Base-by-base conservation (phyloP, 495 filamentous ascomycete species). In the Parmelia sp. region DNA sequence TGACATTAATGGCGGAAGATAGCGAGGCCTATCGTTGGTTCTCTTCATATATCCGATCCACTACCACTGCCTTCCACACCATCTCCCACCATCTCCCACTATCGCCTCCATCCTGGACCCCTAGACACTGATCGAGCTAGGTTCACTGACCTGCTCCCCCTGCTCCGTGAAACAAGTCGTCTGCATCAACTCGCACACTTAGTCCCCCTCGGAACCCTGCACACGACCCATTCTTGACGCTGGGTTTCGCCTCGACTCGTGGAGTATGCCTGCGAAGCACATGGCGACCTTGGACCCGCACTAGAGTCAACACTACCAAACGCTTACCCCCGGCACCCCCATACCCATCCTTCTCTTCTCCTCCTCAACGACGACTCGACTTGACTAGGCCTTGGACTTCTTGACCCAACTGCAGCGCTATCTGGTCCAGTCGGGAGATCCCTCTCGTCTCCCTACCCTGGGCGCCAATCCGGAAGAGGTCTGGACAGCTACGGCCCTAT, bases 191-290 rank as follows among this genome's bases (percentile, higher is more conserved):
- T 31, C 17, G 21, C 17, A 4, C 15, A 8, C 9, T n/a, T 45
- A n/a, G 1, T 45, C 14, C 42, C 23, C 21, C 14, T 45, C 17
- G 37, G 6, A 29, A 58, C 45, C 58, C 58, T 67, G 60, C 57
- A 62, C 42, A 57, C 23, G 27, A 36, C 55, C 33, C 40, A 17
- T 17, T 7, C 44, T 58, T 51, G 39, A 23, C 21, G 9, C 5
- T 27, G 23, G n/a, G 23, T 57, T 61, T 61, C 60, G 60, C 29
- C 49, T 45, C 44, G 55, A 62, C 39, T 49, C 64, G 57, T 62
- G 59, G 23, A 66, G 51, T 57, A 61, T 66, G 49, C 58, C 51
- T 62, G 64, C 64, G 39, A 60, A 66, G 66, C 66, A 68, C 66
- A 68, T 68, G 66, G 66, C 66, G 23, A 36, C 58, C 60, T 37